Conservation (phyloP, 139 green algal species). For the Auxenochlorella pyrenoidosa region DNA sequence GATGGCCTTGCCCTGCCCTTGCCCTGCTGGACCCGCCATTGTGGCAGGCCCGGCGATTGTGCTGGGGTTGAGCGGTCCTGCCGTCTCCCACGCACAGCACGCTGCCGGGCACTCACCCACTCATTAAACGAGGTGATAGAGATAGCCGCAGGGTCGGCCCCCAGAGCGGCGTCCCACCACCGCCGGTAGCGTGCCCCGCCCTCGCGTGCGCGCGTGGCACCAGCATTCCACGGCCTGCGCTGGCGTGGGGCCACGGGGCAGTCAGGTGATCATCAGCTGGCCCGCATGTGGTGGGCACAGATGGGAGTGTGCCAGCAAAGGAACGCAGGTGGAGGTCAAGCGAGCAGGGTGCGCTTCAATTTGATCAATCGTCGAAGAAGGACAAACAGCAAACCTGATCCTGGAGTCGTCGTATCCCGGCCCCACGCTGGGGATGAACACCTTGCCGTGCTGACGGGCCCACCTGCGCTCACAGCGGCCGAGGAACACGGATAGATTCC, state of each 20-base stretch:
- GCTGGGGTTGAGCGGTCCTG: too few species aligned
- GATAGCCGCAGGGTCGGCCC: neutral
- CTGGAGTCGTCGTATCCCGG: conserved; percentile 6
- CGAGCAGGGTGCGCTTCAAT: too few species aligned
- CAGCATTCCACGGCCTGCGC: conserved; percentile 18
- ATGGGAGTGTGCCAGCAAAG: too few species aligned
- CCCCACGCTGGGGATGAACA: conserved; percentile 18
- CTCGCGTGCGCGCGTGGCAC: neutral
- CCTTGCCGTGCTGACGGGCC: neutral
- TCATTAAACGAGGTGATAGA: conserved; percentile 29
- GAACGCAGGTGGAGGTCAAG: too few species aligned
- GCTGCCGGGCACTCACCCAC: neutral
- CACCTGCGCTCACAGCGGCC: neutral
- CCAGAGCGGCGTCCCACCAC: neutral
- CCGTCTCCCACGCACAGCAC: too few species aligned
- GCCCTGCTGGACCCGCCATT: neutral
- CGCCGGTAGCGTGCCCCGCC: neutral
- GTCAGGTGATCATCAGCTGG: too few species aligned
- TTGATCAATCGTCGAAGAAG: too few species aligned
- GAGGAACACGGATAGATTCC: neutral
- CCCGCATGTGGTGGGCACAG: too few species aligned
- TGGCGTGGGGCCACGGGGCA: too few species aligned
- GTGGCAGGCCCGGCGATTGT: neutral
- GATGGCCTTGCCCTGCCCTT: too few species aligned
- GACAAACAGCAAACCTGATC: too few species aligned